Conservation (phyloP, 2,329 filamentous ascomycete species). For the Aspergillus sp. region DNA sequence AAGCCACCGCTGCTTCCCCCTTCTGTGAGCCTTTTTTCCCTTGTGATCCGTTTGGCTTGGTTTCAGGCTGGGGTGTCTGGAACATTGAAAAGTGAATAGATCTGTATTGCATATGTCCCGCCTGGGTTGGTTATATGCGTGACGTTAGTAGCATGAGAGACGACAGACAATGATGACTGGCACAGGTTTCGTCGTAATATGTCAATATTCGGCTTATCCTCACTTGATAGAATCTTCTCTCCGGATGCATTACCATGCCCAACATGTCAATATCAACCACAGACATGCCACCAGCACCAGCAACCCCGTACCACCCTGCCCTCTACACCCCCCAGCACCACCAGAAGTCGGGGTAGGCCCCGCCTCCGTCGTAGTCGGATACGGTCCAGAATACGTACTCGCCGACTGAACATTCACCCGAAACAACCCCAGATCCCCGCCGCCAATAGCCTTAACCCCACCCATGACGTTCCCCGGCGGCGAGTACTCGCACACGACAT, state of each 20-base stretch:
- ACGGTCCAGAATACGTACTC: conserved; percentile 18
- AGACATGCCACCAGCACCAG: conserved; percentile 3
- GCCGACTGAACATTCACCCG: conserved; percentile 28
- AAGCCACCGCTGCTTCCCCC: conserved; percentile 12
- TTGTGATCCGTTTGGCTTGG: conserved; percentile 18
- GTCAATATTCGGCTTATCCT: background rate
- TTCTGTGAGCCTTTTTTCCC: conserved; percentile 15
- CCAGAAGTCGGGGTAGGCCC: background rate
- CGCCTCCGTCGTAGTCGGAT: conserved; percentile 6
- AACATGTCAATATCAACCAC: background rate
- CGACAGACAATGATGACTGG: conserved; percentile 22
- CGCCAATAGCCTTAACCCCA: conserved; percentile 14
- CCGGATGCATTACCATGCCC: background rate
- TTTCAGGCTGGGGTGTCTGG: conserved; percentile 18
- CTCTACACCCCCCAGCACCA: background rate
- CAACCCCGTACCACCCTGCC: background rate
- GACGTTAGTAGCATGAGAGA: conserved; percentile 27
- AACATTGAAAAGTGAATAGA: conserved; percentile 27
- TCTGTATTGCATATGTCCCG: conserved; percentile 23
- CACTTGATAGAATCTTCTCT: background rate
- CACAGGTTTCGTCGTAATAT: conserved; percentile 5
- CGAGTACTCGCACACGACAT: conserved; percentile 69
- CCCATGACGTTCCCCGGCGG: conserved; percentile 62
- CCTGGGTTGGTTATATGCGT: conserved; percentile 18
- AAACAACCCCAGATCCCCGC: conserved; percentile 27